A percentile compares a stretch with the other conserved stretches of the same genome.
Conservation (phyloP, 306 rosid species). For the Cyclanthera cordifolia region DNA sequence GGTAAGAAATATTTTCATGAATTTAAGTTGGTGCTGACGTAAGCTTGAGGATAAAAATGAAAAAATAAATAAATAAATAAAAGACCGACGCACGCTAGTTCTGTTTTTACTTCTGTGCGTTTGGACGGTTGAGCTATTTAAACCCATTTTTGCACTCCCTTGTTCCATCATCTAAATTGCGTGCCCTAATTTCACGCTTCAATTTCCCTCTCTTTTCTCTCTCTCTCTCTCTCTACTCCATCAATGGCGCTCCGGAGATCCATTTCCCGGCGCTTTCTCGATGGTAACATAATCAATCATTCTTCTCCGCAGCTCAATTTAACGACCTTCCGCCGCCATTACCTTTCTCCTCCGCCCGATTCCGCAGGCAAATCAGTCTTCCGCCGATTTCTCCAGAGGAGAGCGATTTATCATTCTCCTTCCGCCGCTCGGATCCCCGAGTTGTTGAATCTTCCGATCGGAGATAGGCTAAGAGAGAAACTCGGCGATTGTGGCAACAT, state of each 20-base stretch:
- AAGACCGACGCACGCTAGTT: not conserved
- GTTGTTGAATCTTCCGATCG: constrained; percentile 25
- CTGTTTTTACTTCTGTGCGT: no score
- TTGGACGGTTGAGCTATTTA: not conserved
- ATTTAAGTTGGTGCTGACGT: not conserved
- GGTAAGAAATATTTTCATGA: no score
- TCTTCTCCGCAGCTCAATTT: not conserved
- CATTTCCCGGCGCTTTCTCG: constrained; percentile 26
- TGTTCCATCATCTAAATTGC: not conserved
- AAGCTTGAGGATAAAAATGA: not conserved
- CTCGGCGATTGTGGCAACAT: constrained; percentile 21
- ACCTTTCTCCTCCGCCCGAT: no score
- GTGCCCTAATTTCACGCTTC: constrained; percentile 4
- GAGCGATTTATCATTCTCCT: no score
- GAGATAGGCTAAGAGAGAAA: constrained; percentile 37
- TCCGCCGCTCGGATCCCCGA: no score
- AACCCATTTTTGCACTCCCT: not conserved
- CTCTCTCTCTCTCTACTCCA: not conserved
- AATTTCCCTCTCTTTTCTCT: not conserved
- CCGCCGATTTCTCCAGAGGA: no score
- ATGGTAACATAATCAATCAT: constrained; percentile 9
- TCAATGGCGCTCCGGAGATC: constrained; percentile 60
- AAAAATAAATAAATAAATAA: not conserved
- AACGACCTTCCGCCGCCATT: no score
- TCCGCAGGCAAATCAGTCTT: no score